Conservation (phyloP, 2,329 filamentous ascomycete genomes). For the Mycosphaerella sp. region DNA sequence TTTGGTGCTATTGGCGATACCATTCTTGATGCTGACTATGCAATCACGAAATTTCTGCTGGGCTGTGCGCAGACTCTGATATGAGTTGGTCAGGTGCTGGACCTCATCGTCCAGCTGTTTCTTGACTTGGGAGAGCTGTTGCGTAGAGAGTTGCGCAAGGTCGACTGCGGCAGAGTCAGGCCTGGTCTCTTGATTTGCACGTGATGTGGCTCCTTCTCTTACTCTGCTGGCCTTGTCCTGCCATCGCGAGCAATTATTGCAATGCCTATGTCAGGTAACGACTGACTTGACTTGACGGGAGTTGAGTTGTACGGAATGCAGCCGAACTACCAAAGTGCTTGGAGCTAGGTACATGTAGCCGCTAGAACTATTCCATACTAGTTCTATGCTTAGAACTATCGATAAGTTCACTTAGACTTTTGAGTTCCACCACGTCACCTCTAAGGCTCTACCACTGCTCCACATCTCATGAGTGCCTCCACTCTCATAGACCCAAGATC, state of each 20-base stretch:
- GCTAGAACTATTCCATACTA: too few relatives aligned
- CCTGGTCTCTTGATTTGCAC: neutral
- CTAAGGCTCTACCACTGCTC: too few relatives aligned
- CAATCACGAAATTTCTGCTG: conserved; percentile 92
- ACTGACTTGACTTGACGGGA: too few relatives aligned
- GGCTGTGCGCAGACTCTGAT: conserved; percentile 80
- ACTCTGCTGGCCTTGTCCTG: conserved; percentile 27
- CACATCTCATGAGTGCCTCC: too few relatives aligned
- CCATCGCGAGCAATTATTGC: neutral
- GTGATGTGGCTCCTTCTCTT: conserved; percentile 4
- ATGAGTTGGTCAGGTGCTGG: conserved; percentile 85
- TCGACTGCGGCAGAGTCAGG: conserved; percentile 46
- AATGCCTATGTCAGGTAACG: too few relatives aligned
- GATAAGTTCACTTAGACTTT: too few relatives aligned
- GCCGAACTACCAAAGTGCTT: too few relatives aligned
- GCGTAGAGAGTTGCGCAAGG: conserved; percentile 69
- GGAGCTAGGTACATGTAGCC: too few relatives aligned
- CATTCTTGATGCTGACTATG: conserved; percentile 62
- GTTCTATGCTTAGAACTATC: too few relatives aligned
- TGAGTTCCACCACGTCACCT: too few relatives aligned
- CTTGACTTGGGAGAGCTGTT: conserved; percentile 86
- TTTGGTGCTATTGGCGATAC: conserved; percentile 36
- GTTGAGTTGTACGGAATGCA: too few relatives aligned
- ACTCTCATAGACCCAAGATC: too few relatives aligned
- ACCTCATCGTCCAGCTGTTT: conserved; percentile 95